Evolutionary conservation across 2,329 filamentous ascomycete genomes (phyloP).

Genomic region (Cladophialophora immunda): DNA sequence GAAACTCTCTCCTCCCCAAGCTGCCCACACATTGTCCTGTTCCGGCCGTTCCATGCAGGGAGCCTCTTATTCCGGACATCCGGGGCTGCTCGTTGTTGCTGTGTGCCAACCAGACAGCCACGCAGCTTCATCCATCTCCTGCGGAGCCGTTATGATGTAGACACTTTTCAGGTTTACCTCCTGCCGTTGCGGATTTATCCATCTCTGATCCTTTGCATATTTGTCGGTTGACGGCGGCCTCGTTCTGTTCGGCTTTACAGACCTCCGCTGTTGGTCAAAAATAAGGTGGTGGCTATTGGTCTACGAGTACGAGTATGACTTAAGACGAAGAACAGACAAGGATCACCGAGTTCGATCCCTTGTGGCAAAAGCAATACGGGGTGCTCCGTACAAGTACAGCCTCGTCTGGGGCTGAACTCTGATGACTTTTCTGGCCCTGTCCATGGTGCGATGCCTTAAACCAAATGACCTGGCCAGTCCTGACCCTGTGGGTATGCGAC

Average conservation of each 20-base stretch:
- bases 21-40: not conserved
- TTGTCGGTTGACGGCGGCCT: not conserved
- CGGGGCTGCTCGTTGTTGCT: not conserved
- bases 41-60: not conserved
- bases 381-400: not conserved
- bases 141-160: not conserved
- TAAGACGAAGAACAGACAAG: not conserved
- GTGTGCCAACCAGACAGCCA: no score
- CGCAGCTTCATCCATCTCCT: not conserved
- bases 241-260: not conserved
- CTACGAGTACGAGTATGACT: not conserved
- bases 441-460: not conserved
- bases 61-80: conserved; percentile 1
- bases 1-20: not conserved
- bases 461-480: not conserved
- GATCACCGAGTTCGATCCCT: not conserved
- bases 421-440: not conserved
- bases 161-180: not conserved
- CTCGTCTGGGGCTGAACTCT: not conserved
- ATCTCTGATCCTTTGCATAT: not conserved
- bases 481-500: no score
- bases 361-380: not conserved
- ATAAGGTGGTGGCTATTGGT: not conserved
- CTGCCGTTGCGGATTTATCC: not conserved
- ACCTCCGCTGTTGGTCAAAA: not conserved